Base-by-base conservation (phyloP, 257 asterid species). In the Phtheirospermum japonicum region DNA sequence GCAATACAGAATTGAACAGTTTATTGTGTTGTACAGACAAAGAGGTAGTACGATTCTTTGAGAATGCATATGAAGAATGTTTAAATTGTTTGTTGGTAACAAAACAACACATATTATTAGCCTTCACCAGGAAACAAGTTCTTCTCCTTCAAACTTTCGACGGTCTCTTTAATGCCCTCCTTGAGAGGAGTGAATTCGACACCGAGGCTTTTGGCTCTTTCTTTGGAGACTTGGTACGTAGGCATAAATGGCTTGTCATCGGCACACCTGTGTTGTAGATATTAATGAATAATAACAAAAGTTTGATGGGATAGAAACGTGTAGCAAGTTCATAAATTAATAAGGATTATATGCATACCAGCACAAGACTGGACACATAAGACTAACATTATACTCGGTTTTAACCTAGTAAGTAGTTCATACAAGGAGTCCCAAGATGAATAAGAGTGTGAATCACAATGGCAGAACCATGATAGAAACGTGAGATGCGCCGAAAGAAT, bases 111-210 rank as follows among this genome's bases (percentile, higher is more conserved):
- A 42, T 20, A 46, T n/a, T 23, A 3, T 23, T 46, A 46, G 53
- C 53, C 0, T 0, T 46, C 4, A 45, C 51, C 19, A 45, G 51
- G 14, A 14, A 4, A 46, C n/a, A 54, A 54, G 19, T n/a, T 28
- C 34, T 30, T 54, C 11, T 54, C 59, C 34, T 54, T 54, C 39
- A 54, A 54, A 54, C 59, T 54, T 54, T 54, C 19, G 2, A 54
- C 39, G 4, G 39, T 54, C 11, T 54, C 40, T 17, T 54, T 54
- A 5, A 54, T n/a, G 39, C 59, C 12, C 7, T 54, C 19, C 13
- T 28, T 14, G 18, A 54, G 39, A 11, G 59, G 19, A 23, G 39
- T 54, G 19, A 54, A 54, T 11, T 54, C 39, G 13, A 26, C 39
- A 26, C 59, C 59, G 8, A 54, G 9, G 36, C 39, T 26, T 54